Base-by-base conservation (phyloP, 208 protist species). In the Perkinsela sp. region DNA sequence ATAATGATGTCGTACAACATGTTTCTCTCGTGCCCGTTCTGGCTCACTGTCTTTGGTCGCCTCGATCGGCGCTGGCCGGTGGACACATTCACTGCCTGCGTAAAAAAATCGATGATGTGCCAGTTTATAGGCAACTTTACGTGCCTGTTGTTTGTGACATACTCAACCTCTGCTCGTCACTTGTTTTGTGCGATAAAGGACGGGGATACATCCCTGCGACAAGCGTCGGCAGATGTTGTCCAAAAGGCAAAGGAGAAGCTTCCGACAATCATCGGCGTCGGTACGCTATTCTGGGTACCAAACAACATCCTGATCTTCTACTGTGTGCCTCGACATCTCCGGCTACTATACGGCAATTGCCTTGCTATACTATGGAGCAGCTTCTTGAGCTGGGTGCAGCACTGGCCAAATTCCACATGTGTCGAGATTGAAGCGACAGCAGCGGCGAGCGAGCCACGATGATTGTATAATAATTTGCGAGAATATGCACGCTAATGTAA, bases 251-350 rank as follows among this genome's bases (percentile, higher is more conserved):
- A 29, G 67, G 28, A 30, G 13, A 68, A 68, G 28, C 29, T 68
- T 30, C 29, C 29, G 28, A 68, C 67, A 16, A 28, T 31, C 67
- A 68, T 68, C 67, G 67, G 67, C 28, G 67, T 30, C 28, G 67
- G 13, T 0, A 70, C 87, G 67, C n/a, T 79, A 0, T 88, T 86
- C 48, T 88, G 85, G 85, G 73, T 77, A 0, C 22, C 81, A 15
- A 86, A 90, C 72, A 87, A 83, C 80, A 68, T 88, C 0, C 78
- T 82, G 13, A 77, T 90, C 73, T 88, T 90, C 71, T 88, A 87
- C 74, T 88, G 80, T 72, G 82, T 90, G 30, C 78, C 81, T 1
- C 67, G 75, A 1, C 81, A 88, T 72, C 85, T 88, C 48, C 75
- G 85, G 1, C 76, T 87, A 29, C 75, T 83, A 0, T 90, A 88